Evolutionary conservation across 768 basidiomycete genomes (phyloP).

Genomic region (Podaxis sp.): DNA sequence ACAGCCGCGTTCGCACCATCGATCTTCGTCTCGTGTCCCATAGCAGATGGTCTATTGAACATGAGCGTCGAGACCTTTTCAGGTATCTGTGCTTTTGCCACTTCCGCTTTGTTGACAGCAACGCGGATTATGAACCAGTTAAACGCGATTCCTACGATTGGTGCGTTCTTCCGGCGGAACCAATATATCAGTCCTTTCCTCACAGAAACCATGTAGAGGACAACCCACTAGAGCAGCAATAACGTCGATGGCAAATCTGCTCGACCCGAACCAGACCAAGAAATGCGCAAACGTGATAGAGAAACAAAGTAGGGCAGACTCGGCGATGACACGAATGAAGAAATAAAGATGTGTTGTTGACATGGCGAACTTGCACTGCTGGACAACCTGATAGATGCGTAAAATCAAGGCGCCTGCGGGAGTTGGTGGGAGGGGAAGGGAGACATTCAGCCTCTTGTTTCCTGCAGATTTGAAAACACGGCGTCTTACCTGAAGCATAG

Average conservation of each 20-base stretch:
- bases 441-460: no score
- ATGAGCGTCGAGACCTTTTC: neutral
- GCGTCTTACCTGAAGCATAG: neutral
- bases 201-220: neutral
- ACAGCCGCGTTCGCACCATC: neutral
- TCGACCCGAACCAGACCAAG: neutral
- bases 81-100: neutral
- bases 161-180: neutral
- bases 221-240: neutral
- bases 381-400: neutral
- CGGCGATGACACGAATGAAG: conserved; percentile 1
- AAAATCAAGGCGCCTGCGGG: neutral
- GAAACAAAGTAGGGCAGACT: conserved; percentile 5
- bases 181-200: neutral
- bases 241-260: neutral
- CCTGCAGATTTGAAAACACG: no score
- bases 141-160: conserved; percentile 6
- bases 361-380: neutral
- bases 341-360: neutral
- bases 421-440: no score
- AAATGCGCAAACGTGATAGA: conserved; percentile 1
- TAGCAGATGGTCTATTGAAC: neutral
- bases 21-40: neutral
- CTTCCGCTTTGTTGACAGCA: neutral
- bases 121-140: conserved; percentile 7